These are phyloP conservation scores for Acacia concinna DNA, from an alignment of 331 rosid genomes.

Conservation along the genomic window DNA sequence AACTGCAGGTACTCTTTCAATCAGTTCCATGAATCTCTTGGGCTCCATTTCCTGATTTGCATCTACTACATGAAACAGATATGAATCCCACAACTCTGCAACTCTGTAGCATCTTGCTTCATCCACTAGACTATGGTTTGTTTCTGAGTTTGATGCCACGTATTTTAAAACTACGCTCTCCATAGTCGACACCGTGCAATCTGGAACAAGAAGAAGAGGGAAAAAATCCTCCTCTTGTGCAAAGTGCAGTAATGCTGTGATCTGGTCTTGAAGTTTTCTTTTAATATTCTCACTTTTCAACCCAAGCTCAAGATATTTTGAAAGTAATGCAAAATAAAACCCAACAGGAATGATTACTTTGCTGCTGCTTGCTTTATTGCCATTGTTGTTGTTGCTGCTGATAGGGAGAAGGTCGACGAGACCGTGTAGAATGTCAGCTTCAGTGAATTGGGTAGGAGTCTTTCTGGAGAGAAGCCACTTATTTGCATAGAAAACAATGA, in stretches of 20 bases:
- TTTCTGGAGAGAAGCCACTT: conserved; percentile 74
- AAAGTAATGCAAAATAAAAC: conserved; percentile 77
- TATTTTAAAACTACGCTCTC: conserved; percentile 61
- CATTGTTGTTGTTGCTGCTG: background rate
- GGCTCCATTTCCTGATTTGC: conserved; percentile 52
- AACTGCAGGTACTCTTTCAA: conserved; percentile 64
- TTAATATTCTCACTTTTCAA: conserved; percentile 35
- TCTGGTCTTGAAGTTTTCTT: conserved; percentile 58
- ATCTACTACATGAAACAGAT: conserved; percentile 57
- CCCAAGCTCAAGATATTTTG: conserved; percentile 62
- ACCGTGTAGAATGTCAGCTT: conserved; percentile 55
- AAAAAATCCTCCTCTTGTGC: conserved; percentile 69
- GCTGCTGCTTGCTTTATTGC: conserved; percentile 43
- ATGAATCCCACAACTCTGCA: conserved; percentile 80
- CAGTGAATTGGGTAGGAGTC: conserved; percentile 31
- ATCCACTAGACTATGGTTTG: conserved; percentile 34
- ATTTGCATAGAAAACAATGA: conserved; percentile 73
- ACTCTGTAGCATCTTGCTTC: conserved; percentile 44
- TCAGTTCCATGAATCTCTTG: conserved; percentile 68
- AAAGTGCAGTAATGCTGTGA: conserved; percentile 61
- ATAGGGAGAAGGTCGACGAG: conserved; percentile 68
- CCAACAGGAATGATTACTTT: conserved; percentile 64
- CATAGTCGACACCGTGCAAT: conserved; percentile 54
- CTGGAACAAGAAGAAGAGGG: conserved; percentile 54
- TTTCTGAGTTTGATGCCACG: conserved; percentile 45